These are phyloP conservation scores for Xylaria bambusicola DNA, from an alignment of 495 filamentous ascomycete genomes.

Conservation along the genomic window DNA sequence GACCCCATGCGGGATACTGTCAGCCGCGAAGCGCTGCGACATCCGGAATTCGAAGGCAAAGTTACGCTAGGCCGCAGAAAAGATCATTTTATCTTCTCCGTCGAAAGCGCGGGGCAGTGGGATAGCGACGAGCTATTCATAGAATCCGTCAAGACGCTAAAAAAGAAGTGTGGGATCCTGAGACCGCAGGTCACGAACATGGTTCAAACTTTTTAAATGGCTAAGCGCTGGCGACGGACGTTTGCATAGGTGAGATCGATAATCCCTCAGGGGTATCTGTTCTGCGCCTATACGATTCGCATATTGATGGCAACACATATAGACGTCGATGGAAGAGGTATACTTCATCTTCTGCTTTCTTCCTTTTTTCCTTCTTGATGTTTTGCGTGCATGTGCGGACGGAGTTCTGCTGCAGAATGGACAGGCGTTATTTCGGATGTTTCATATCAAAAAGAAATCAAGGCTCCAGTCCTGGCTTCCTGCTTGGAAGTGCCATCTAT, in stretches of 20 bases:
- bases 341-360: not conserved
- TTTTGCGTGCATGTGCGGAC: constrained; percentile 18
- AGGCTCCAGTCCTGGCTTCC: constrained; percentile 6
- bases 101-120: constrained; percentile 95
- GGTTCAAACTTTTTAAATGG: constrained; percentile 30
- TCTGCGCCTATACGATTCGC: not conserved
- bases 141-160: constrained; percentile 80
- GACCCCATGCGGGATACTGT: constrained; percentile 91
- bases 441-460: constrained; percentile 8
- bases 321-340: not conserved
- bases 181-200: constrained; percentile 51
- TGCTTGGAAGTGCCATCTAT: not conserved
- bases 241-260: not conserved
- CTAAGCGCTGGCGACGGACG: not conserved
- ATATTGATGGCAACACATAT: not conserved
- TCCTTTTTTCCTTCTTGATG: not conserved
- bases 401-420: constrained; percentile 19
- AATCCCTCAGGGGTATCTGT: not conserved
- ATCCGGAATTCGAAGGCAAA: constrained; percentile 91
- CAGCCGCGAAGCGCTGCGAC: constrained; percentile 85
- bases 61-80: constrained; percentile 86
- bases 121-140: constrained; percentile 88
- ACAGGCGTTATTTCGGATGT: constrained; percentile 13
- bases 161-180: constrained; percentile 62
- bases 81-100: constrained; percentile 96